Evolutionary conservation across 139 green algal species (phyloP).

Genomic region (Pedinophyceae sp.): DNA sequence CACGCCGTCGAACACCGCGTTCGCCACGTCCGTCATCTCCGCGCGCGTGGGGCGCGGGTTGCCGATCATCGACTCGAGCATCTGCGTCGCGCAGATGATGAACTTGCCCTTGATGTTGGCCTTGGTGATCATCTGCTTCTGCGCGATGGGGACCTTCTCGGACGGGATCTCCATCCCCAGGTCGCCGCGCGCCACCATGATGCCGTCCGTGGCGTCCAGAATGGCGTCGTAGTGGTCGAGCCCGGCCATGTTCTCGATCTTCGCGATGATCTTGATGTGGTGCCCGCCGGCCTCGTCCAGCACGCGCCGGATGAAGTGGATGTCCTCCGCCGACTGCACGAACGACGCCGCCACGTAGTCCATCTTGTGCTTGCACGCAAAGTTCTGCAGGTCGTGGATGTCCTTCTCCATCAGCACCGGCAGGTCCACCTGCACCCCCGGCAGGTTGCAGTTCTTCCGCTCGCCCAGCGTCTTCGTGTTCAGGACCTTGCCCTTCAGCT

Average conservation of each 20-base stretch:
- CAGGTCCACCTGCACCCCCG: slow-evolving; percentile 58
- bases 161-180: slow-evolving; percentile 47
- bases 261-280: slow-evolving; percentile 17
- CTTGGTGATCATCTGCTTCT: slow-evolving; percentile 8
- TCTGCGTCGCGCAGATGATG: slow-evolving; percentile 16
- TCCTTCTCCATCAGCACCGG: slow-evolving; percentile 47
- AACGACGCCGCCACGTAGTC: slow-evolving; percentile 52
- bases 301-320: slow-evolving; percentile 8
- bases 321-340: slow-evolving; percentile 19
- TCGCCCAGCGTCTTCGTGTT: slow-evolving; percentile 38
- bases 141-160: slow-evolving; percentile 25
- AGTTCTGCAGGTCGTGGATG: slow-evolving; percentile 43
- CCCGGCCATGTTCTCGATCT: slow-evolving; percentile 22
- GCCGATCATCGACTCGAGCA: slow-evolving; percentile 17
- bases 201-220: slow-evolving; percentile 14
- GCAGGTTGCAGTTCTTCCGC: slow-evolving; percentile 72
- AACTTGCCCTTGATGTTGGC: slow-evolving; percentile 10
- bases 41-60: slow-evolving; percentile 7
- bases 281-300: slow-evolving; percentile 6
- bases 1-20: slow-evolving; percentile 9
- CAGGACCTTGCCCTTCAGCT: slow-evolving; percentile 21
- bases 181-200: slow-evolving; percentile 47
- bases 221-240: slow-evolving; percentile 32
- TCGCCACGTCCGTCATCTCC: slow-evolving; percentile 13
- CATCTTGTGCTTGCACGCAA: slow-evolving; percentile 34